These are phyloP conservation scores for Glaciozyma antarctica DNA, from an alignment of 768 basidiomycete genomes.

Conservation along the genomic window DNA sequence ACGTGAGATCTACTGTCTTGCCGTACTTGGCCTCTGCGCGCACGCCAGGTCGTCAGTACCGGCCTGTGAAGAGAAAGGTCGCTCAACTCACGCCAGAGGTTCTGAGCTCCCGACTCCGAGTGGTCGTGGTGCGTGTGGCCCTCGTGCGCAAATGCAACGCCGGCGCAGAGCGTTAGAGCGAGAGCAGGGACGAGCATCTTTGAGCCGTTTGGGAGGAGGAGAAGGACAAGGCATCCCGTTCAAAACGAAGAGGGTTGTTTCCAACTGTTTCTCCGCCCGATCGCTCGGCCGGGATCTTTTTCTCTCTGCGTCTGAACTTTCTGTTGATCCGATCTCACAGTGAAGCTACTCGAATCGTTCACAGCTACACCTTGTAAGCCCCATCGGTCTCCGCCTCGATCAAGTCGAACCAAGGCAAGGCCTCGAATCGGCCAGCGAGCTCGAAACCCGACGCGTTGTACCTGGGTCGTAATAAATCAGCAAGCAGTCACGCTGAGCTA, in stretches of 20 bases:
- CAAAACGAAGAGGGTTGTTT: too few relatives aligned
- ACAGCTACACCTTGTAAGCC: not conserved
- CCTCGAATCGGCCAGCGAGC: conserved; percentile 1
- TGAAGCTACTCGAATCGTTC: too few relatives aligned
- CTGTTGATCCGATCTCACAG: too few relatives aligned
- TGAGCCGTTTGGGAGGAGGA: too few relatives aligned
- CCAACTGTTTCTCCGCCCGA: too few relatives aligned
- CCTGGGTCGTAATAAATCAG: not conserved
- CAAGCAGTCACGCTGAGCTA: not conserved
- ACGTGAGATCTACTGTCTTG: conserved; percentile 59
- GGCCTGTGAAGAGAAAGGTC: not conserved
- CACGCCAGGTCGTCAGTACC: not conserved
- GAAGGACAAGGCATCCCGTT: too few relatives aligned
- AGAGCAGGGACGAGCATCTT: too few relatives aligned
- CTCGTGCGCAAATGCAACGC: not conserved
- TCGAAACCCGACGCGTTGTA: conserved; percentile 7
- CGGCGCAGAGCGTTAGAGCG: too few relatives aligned
- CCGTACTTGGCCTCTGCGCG: conserved; percentile 51
- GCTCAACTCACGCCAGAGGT: not conserved
- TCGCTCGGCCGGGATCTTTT: too few relatives aligned
- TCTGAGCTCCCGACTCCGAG: not conserved
- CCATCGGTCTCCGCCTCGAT: not conserved
- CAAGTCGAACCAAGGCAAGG: conserved; percentile 6
- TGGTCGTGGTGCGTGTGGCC: not conserved
- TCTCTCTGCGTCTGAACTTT: too few relatives aligned